Conservation (phyloP, 2,329 filamentous ascomycete species). For the Alternaria tenuissima region DNA sequence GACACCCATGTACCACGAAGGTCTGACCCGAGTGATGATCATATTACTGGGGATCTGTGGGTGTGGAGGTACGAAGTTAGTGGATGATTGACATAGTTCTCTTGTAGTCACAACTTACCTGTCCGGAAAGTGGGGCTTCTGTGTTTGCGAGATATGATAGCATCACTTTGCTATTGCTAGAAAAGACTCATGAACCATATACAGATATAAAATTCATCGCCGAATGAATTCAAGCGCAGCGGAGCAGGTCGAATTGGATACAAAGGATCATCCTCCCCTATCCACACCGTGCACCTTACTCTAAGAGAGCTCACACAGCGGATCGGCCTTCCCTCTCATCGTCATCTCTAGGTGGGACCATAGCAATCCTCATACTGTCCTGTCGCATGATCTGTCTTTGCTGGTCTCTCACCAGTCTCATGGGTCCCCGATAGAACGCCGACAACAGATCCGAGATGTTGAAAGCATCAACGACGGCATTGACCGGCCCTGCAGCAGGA, state of each 20-base stretch:
- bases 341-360: background rate
- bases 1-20: conserved; percentile 39
- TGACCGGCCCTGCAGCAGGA: conserved; percentile 27
- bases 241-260: too few relatives aligned
- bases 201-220: background rate
- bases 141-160: background rate
- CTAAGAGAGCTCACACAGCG: background rate
- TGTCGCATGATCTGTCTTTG: conserved; percentile 34
- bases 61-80: too few relatives aligned
- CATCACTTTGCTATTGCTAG: background rate
- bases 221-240: background rate
- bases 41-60: background rate
- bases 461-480: conserved; percentile 37
- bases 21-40: background rate
- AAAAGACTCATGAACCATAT: background rate
- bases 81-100: too few relatives aligned
- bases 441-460: conserved; percentile 40
- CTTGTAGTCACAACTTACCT: too few relatives aligned
- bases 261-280: background rate
- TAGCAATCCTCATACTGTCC: conserved; percentile 24
- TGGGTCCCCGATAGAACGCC: conserved; percentile 40
- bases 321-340: background rate
- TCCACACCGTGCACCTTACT: background rate
- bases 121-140: background rate
- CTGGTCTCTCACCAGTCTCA: conserved; percentile 42